A percentile compares a stretch with the other conserved stretches of the same genome.
These are phyloP conservation scores for Phalaenopsis aphrodite DNA, from an alignment of 106 monocot species.

Conservation along the genomic window DNA sequence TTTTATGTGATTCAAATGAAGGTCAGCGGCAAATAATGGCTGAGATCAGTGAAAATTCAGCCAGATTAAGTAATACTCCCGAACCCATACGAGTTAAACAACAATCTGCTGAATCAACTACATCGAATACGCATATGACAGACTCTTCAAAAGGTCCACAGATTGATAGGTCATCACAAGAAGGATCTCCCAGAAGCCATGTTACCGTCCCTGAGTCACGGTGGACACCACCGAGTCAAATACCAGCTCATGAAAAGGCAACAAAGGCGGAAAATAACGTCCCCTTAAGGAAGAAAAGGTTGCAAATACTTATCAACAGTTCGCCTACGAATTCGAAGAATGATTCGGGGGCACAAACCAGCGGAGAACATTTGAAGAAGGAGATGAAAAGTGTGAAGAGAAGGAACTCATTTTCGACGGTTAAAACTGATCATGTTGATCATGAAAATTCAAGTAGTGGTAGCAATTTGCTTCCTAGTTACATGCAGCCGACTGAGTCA, in stretches of 20 bases:
- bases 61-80: neutral
- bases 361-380: conserved; percentile 29
- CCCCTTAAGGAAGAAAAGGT: conserved; percentile 21
- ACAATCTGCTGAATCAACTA: conserved; percentile 7
- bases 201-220: conserved; percentile 35
- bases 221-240: conserved; percentile 65
- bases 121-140: conserved; percentile 4
- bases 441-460: conserved; percentile 40
- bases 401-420: conserved; percentile 24
- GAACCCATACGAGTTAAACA: conserved; percentile 17
- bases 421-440: conserved; percentile 45
- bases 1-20: conserved; percentile 4
- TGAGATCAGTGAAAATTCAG: conserved; percentile 1
- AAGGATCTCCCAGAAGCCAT: conserved; percentile 64
- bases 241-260: conserved; percentile 41
- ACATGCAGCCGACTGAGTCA: conserved; percentile 93
- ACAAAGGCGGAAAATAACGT: conserved; percentile 23
- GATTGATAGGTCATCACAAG: conserved; percentile 26
- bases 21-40: conserved; percentile 7
- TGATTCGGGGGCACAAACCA: conserved; percentile 33
- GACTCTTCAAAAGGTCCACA: conserved; percentile 17
- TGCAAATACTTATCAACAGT: conserved; percentile 26
- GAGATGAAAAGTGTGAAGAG: conserved; percentile 45
- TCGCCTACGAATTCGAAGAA: conserved; percentile 38
- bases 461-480: conserved; percentile 72